Evolutionary conservation across 1,284 basidiomycete species (phyloP).

Genomic region (Moesziomyces globuligerus): DNA sequence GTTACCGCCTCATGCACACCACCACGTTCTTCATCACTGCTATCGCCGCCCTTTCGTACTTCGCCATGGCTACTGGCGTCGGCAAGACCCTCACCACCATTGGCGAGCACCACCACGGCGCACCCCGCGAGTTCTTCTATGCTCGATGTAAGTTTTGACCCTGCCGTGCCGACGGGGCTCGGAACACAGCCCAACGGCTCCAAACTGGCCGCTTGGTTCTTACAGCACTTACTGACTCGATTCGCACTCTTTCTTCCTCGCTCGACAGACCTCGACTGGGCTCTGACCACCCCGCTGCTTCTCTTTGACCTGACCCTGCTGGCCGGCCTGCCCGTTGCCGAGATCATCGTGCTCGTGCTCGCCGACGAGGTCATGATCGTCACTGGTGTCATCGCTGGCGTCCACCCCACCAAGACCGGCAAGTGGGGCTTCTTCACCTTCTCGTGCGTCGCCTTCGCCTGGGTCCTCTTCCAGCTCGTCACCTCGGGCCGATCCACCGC

Average conservation of each 20-base stretch:
- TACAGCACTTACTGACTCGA: constrained; percentile 3
- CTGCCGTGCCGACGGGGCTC: background rate
- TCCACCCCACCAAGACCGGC: constrained; percentile 53
- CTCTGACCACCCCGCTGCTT: constrained; percentile 53
- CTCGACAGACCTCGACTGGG: constrained; percentile 56
- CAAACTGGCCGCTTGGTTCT: background rate
- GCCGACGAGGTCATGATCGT: constrained; percentile 58
- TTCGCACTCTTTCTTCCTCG: background rate
- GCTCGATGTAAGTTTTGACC: constrained; percentile 46
- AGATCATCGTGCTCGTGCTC: constrained; percentile 52
- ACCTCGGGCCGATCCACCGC: constrained; percentile 51
- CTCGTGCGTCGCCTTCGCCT: constrained; percentile 48
- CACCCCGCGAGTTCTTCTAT: constrained; percentile 49
- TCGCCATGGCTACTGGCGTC: constrained; percentile 58
- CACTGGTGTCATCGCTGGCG: constrained; percentile 54
- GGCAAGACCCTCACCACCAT: constrained; percentile 39
- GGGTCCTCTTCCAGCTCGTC: constrained; percentile 47
- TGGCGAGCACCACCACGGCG: constrained; percentile 21
- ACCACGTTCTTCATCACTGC: constrained; percentile 54
- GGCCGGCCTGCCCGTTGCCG: constrained; percentile 55
- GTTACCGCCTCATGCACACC: constrained; percentile 56
- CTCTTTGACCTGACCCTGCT: constrained; percentile 57
- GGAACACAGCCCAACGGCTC: background rate
- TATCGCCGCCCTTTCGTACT: constrained; percentile 56
- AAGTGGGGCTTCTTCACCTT: constrained; percentile 59